phyloP scores from a whole-genome alignment of 305 asterid species.

The Plantago coronopus region DNA sequence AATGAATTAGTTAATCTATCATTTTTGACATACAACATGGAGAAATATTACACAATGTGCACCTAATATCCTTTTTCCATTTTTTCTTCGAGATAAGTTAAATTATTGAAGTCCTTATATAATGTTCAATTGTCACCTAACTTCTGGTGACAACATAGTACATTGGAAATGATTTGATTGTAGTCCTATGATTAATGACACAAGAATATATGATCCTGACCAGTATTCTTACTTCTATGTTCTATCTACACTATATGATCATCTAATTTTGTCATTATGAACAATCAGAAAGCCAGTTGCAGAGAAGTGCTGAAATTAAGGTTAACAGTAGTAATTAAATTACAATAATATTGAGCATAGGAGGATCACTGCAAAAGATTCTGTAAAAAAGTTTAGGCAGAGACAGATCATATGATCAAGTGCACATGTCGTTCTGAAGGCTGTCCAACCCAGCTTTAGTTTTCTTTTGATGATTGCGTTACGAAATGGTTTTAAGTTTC shows the following conservation, averaged over 20 bases:
- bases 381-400: conserved; percentile 12
- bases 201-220: neutral
- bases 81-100: too few relatives aligned
- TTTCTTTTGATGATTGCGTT: conserved; percentile 44
- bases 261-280: neutral
- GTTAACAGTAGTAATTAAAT: conserved; percentile 24
- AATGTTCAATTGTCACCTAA: too few relatives aligned
- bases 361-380: conserved; percentile 29
- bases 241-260: neutral
- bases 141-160: too few relatives aligned
- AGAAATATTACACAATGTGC: too few relatives aligned
- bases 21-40: too few relatives aligned
- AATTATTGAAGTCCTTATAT: too few relatives aligned
- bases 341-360: neutral
- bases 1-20: too few relatives aligned
- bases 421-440: conserved; percentile 32
- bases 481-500: conserved; percentile 27
- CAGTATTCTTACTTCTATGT: too few relatives aligned
- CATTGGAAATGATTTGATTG: too few relatives aligned
- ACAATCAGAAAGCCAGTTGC: neutral
- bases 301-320: conserved; percentile 13
- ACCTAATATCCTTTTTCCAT: too few relatives aligned
- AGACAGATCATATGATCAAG: conserved; percentile 25
- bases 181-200: too few relatives aligned
- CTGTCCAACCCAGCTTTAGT: conserved; percentile 52